Evolutionary conservation across 2,329 filamentous ascomycete genomes (phyloP).

Genomic region (Ilyonectria sp.): DNA sequence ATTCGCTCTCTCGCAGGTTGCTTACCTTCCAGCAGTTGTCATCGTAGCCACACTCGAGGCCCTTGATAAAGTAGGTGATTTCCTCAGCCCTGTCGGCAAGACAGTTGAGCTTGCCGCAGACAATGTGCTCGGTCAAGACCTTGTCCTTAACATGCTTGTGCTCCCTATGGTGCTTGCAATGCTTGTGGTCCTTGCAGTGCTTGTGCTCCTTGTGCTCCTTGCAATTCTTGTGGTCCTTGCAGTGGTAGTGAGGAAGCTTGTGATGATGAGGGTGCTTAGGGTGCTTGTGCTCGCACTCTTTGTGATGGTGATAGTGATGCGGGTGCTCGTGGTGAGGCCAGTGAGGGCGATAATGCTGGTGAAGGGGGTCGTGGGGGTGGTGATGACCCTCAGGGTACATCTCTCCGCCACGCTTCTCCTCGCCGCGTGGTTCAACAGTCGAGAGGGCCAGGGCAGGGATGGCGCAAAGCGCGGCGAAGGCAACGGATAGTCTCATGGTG

Average conservation of each 20-base stretch:
- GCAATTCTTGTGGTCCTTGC: constrained; percentile 34
- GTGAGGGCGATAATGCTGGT: constrained; percentile 13
- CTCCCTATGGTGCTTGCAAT: not conserved
- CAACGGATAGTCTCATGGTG: constrained; percentile 45
- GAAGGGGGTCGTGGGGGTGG: constrained; percentile 13
- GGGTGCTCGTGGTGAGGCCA: constrained; percentile 29
- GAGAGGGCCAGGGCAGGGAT: constrained; percentile 33
- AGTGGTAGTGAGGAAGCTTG: constrained; percentile 25
- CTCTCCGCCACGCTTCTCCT: no score
- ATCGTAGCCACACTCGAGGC: constrained; percentile 37
- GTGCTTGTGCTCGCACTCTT: not conserved
- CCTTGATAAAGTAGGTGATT: constrained; percentile 40
- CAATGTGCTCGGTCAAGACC: constrained; percentile 38
- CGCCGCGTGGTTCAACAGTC: not conserved
- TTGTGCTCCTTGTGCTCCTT: constrained; percentile 16
- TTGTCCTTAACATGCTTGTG: constrained; percentile 18
- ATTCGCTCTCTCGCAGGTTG: not conserved
- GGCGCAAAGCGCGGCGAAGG: constrained; percentile 42
- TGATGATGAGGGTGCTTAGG: constrained; percentile 7
- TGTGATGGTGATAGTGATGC: not conserved
- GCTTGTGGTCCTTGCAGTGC: not conserved
- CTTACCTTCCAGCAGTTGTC: constrained; percentile 46
- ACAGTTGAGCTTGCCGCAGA: constrained; percentile 44
- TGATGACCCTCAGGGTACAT: not conserved
- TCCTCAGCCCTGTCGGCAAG: constrained; percentile 45